These are phyloP conservation scores for Colletotrichum siamense DNA, from an alignment of 2,329 filamentous ascomycete species.

Conservation along the genomic window DNA sequence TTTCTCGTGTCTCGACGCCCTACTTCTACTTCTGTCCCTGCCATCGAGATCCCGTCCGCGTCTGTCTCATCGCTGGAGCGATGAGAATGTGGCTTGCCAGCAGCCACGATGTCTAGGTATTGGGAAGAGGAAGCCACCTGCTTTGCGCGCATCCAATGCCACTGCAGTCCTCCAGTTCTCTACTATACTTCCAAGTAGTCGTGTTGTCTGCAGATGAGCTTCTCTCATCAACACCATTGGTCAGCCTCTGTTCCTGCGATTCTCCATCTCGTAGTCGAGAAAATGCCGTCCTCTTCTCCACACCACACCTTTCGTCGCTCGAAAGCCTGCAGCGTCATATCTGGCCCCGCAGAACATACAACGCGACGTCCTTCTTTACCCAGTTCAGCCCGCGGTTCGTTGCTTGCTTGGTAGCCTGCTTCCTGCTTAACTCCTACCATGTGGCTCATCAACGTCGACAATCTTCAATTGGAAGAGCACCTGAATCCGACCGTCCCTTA, in stretches of 20 bases:
- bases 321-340: not conserved
- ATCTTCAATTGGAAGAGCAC: not conserved
- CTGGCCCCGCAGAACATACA: not conserved
- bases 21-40: not conserved
- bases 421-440: not conserved
- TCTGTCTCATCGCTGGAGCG: not conserved
- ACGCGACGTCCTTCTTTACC: not conserved
- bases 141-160: not conserved
- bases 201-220: not conserved
- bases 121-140: not conserved
- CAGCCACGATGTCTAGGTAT: not conserved
- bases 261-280: not conserved
- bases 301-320: not conserved
- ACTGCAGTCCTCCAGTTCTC: not conserved
- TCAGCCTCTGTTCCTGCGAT: not conserved
- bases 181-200: not conserved
- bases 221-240: not conserved
- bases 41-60: not conserved
- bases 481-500: conserved; percentile 9
- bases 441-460: conserved; percentile 5
- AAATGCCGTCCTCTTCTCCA: not conserved
- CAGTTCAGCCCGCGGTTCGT: not conserved
- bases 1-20: not conserved
- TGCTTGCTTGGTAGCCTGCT: not conserved
- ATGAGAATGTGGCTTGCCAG: not conserved